Evolutionary conservation across 1,139 yeast genomes (phyloP), one percentile per base, ranked within the genome.

Genomic region (Diutina rugosa): DNA sequence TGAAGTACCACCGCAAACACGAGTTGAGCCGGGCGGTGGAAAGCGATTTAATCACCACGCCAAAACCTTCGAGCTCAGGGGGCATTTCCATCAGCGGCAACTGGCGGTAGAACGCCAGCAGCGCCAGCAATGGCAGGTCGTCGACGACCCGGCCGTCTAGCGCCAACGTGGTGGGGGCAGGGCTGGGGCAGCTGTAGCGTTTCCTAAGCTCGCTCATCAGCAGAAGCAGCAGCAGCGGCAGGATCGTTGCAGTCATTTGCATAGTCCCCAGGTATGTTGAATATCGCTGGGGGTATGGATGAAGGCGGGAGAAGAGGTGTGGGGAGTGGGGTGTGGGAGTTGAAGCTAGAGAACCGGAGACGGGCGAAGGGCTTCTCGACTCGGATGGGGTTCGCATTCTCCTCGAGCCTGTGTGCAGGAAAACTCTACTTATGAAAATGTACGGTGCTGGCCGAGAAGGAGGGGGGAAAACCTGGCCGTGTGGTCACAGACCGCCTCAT

Each of bases 1-100:
- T 61, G 71, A 75, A 81, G 63, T 81, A 80, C 71, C 75, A 72
- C n/a, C 65, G 61, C 58, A 81, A 73, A 0, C 79, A 69, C 0
- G 62, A 38, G 41, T 65, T 63, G 38, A 78, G 64, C 54, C 77
- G 76, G 0, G 57, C 58, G 18, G 68, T 63, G 5, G 65, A 59
- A 9, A 76, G 62, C 38, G 26, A 10, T 21, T 52, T 26, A 21
- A 52, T 41, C 4, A 16, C 41, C 10, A 45, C 21, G 30, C 5
- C 14, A 3, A 21, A 5, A 16, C 16, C 29, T 5, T 35, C 41
- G 2, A 51, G 9, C 4, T 9, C 21, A 2, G n/a, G 26, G 26
- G 30, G 51, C 32, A 28, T n/a, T 9, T 12, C 38, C 21, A 29
- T 12, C 18, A 7, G 38, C 10, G 53, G 44, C 7, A 49, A 21